Evolutionary conservation across 208 protist species (phyloP).

Genomic region (Balamuthia mandrillaris): DNA sequence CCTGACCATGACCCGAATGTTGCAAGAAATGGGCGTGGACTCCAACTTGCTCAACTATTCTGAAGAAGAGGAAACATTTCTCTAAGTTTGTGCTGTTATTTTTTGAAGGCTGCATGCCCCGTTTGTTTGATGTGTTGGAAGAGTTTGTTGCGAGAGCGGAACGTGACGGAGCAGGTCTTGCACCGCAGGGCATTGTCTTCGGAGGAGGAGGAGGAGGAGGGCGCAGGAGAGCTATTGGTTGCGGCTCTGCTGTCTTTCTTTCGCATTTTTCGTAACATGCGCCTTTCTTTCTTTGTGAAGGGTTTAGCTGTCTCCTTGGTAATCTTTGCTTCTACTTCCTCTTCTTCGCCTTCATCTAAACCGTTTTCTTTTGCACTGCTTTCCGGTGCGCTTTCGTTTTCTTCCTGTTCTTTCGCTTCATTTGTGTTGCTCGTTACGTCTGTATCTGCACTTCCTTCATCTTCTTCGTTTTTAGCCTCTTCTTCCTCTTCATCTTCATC

Average conservation of each 20-base stretch:
- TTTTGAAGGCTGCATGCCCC: constrained; percentile 18
- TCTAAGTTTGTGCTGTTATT: background rate
- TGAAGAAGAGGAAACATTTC: too few relatives aligned
- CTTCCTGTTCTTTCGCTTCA: background rate
- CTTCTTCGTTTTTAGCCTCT: background rate
- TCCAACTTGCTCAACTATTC: too few relatives aligned
- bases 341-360: background rate
- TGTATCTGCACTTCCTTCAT: background rate
- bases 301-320: too few relatives aligned
- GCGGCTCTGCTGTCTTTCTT: too few relatives aligned
- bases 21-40: too few relatives aligned
- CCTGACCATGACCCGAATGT: too few relatives aligned
- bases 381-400: background rate
- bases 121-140: constrained; percentile 32
- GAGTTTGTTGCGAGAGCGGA: constrained; percentile 18
- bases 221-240: too few relatives aligned
- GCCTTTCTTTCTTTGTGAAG: too few relatives aligned
- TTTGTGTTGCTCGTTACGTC: background rate
- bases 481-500: background rate
- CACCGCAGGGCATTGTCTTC: background rate
- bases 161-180: background rate
- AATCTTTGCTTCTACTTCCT: background rate
- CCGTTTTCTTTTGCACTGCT: background rate
- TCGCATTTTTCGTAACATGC: too few relatives aligned
- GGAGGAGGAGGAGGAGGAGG: too few relatives aligned